Conservation (phyloP, 495 filamentous ascomycete genomes). For the Cercophora scortea region DNA sequence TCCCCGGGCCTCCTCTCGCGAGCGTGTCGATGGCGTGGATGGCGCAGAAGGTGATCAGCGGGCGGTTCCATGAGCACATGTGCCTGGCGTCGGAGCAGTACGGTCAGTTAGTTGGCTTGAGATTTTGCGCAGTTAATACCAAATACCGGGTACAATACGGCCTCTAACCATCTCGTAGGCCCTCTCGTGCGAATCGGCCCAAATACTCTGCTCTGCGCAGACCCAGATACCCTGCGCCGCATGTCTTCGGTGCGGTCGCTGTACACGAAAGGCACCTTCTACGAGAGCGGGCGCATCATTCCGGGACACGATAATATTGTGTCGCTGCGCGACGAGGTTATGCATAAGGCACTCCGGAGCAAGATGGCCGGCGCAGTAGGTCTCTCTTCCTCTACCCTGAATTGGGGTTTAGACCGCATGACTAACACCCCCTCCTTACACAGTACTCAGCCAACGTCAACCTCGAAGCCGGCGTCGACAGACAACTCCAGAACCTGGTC, state of each 20-base stretch:
- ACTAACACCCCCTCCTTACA: no score
- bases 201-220: constrained; percentile 31
- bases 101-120: no score
- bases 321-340: constrained; percentile 14
- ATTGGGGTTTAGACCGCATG: no score
- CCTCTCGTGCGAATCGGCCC: constrained; percentile 39
- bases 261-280: constrained; percentile 30
- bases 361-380: constrained; percentile 11
- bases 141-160: no score
- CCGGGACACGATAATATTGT: constrained; percentile 34
- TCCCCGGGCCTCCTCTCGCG: no score
- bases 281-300: constrained; percentile 35
- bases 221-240: constrained; percentile 24
- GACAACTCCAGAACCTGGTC: constrained; percentile 34
- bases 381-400: constrained; percentile 7
- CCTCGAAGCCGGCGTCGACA: constrained; percentile 40
- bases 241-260: constrained; percentile 21
- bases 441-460: constrained; percentile 22
- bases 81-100: no score
- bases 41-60: no score
- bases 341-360: constrained; percentile 25
- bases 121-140: no score
- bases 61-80: no score
- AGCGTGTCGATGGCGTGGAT: no score
- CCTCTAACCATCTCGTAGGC: no score